Evolutionary conservation across 176 grass and related monocot genomes (phyloP).

Genomic region (Carex pumila): DNA sequence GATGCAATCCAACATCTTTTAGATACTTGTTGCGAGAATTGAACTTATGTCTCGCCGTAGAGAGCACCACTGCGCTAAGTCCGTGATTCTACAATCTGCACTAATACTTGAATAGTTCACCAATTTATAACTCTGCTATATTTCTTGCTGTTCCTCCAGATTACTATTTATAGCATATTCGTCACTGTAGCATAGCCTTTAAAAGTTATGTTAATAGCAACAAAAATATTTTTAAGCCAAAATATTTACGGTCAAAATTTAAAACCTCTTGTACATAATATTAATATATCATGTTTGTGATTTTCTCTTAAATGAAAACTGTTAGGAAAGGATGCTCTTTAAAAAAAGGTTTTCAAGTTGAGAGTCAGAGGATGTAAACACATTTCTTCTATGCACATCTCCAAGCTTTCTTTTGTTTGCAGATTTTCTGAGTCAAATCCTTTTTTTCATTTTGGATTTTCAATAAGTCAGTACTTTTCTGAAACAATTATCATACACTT

Average conservation of each 20-base stretch:
- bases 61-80: no score
- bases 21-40: no score
- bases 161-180: background rate
- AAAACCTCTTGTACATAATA: background rate
- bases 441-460: background rate
- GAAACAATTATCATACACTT: constrained; percentile 13
- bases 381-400: background rate
- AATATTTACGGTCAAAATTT: background rate
- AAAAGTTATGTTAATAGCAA: background rate
- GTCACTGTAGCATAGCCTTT: background rate
- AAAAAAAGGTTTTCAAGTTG: background rate
- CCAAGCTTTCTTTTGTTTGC: background rate
- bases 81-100: background rate
- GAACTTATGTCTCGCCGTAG: no score
- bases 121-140: background rate
- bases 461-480: background rate
- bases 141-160: constrained; percentile 8
- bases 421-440: background rate
- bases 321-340: background rate
- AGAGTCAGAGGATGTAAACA: background rate
- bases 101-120: background rate
- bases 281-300: background rate
- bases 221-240: background rate
- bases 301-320: background rate
- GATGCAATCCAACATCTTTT: no score